phyloP scores from a whole-genome alignment of 176 grass and related monocot genomes.

The Alopecurus myosuroides region DNA sequence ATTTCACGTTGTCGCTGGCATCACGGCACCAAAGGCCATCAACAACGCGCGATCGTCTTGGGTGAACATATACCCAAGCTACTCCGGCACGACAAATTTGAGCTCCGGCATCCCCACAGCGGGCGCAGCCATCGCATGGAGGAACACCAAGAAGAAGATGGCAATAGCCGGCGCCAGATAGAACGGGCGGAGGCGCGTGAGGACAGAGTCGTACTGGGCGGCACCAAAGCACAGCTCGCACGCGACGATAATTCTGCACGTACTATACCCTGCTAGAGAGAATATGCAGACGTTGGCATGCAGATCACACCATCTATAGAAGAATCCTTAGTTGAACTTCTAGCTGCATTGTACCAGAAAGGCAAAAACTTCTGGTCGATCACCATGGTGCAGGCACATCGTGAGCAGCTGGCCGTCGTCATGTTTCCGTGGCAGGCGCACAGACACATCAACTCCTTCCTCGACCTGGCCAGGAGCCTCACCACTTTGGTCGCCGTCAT shows the following conservation, averaged over 20 bases:
- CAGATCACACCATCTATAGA: no score
- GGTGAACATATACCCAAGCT: slow-evolving; percentile 87
- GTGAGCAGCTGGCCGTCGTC: slow-evolving; percentile 21
- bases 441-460: slow-evolving; percentile 52
- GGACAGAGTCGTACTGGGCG: slow-evolving; percentile 37
- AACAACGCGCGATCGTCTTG: slow-evolving; percentile 73
- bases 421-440: slow-evolving; percentile 83
- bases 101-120: no score
- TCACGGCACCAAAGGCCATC: slow-evolving; percentile 24
- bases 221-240: slow-evolving; percentile 11
- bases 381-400: slow-evolving; percentile 27
- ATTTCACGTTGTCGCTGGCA: slow-evolving; percentile 32
- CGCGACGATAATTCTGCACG: no score
- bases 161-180: slow-evolving; percentile 28
- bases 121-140: slow-evolving; percentile 71
- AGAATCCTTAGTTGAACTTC: no score
- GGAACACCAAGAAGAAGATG: slow-evolving; percentile 67
- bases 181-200: slow-evolving; percentile 52
- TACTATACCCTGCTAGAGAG: no score
- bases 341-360: no score
- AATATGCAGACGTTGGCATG: no score
- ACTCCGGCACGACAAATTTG: slow-evolving; percentile 74
- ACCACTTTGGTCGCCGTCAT: not conserved
- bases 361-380: no score
- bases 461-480: slow-evolving; percentile 58